phyloP scores from a whole-genome alignment of 768 basidiomycete species.

The Mycena amicta region DNA sequence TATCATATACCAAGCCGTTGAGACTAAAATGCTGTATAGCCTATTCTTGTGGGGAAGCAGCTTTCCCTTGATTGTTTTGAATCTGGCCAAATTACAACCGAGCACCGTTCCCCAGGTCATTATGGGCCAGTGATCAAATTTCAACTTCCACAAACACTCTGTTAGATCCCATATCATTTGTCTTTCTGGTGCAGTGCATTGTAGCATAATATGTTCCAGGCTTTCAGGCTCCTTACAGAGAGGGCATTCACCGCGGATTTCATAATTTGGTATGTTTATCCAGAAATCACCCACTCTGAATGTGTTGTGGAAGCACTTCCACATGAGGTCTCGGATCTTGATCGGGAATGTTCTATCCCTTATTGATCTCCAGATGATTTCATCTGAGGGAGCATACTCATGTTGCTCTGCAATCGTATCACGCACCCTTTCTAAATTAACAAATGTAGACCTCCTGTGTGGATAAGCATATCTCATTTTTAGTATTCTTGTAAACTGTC shows the following conservation, averaged over 20 bases:
- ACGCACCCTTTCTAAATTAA: constrained; percentile 2
- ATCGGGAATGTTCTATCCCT: neutral
- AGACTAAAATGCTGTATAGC: neutral
- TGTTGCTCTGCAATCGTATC: neutral
- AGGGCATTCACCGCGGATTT: constrained; percentile 12
- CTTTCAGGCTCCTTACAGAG: constrained; percentile 19
- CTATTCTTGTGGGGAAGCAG: neutral
- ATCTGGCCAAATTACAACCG: neutral
- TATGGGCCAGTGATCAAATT: neutral
- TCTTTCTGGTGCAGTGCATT: constrained; percentile 7
- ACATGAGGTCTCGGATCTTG: constrained; percentile 2
- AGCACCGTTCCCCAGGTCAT: neutral
- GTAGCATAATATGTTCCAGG: constrained; percentile 2
- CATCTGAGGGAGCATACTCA: neutral
- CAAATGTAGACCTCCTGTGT: neutral
- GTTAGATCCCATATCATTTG: constrained; percentile 7
- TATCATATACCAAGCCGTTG: neutral
- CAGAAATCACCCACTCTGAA: constrained; percentile 18
- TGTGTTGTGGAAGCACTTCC: constrained; percentile 8
- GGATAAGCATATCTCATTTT: neutral
- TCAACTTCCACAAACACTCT: neutral
- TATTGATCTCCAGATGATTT: constrained; percentile 3
- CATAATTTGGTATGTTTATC: constrained; percentile 13
- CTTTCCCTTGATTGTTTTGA: neutral
- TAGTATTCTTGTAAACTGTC: constrained; percentile 2